Percentiles rank a stretch among this genome's conserved stretches.
Conservation (phyloP, 1,284 basidiomycete genomes). For the Xerocomus amazonicus region DNA sequence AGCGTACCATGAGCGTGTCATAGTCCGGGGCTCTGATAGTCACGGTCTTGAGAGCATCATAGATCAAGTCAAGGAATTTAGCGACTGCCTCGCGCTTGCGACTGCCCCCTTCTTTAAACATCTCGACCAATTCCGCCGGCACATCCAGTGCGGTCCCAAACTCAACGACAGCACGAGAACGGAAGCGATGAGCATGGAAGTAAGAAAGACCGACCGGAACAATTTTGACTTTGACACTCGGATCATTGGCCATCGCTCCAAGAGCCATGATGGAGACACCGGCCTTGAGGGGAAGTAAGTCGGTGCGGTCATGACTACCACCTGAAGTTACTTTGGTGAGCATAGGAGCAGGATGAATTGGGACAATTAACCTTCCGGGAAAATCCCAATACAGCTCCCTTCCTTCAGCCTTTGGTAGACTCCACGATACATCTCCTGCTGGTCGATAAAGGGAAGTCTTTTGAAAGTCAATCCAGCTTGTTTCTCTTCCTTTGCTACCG, state of each 20-base stretch:
- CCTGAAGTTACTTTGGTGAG: constrained; percentile 46
- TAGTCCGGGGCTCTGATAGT: constrained; percentile 96
- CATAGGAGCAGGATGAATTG: constrained; percentile 1
- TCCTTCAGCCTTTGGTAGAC: constrained; percentile 89
- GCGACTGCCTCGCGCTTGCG: constrained; percentile 90
- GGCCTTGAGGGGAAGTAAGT: constrained; percentile 92
- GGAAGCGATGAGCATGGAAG: constrained; percentile 94
- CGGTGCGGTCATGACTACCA: constrained; percentile 94
- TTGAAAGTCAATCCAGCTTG: constrained; percentile 71
- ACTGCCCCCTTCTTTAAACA: constrained; percentile 88
- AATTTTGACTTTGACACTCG: constrained; percentile 84
- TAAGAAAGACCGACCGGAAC: constrained; percentile 94
- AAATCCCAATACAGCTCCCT: constrained; percentile 91
- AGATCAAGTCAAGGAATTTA: constrained; percentile 89
- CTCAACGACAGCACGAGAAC: constrained; percentile 94
- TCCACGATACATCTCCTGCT: constrained; percentile 91
- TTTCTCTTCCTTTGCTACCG: constrained; percentile 53
- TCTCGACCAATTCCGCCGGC: constrained; percentile 78
- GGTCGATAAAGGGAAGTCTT: constrained; percentile 82
- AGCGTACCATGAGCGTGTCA: constrained; percentile 89
- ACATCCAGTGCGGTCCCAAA: constrained; percentile 93
- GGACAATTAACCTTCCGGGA: constrained; percentile 78
- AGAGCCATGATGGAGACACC: constrained; percentile 98
- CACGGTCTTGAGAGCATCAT: constrained; percentile 96
- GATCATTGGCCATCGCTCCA: constrained; percentile 91